Evolutionary conservation across 2,329 filamentous ascomycete species (phyloP).

Genomic region (Macrophomina pseudophaseolina): DNA sequence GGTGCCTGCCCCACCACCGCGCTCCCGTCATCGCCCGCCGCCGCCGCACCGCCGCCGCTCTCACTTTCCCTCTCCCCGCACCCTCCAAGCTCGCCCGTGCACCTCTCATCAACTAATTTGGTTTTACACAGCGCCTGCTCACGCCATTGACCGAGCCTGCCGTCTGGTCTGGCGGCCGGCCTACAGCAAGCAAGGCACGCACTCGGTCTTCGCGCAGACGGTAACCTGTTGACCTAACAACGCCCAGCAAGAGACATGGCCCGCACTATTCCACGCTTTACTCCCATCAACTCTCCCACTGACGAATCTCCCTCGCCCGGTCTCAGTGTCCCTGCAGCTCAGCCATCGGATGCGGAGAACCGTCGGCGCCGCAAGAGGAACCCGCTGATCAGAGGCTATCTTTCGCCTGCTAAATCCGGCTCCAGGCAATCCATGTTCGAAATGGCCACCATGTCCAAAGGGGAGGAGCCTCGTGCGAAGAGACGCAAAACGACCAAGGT

Average conservation of each 20-base stretch:
- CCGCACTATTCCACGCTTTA: neutral
- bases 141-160: neutral
- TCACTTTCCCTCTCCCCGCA: neutral
- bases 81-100: slow-evolving; percentile 7
- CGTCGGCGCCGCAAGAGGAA: neutral
- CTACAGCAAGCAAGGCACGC: neutral
- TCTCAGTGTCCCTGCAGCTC: neutral
- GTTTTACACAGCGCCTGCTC: neutral
- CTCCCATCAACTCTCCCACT: slow-evolving; percentile 3
- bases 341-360: neutral
- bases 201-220: neutral
- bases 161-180: neutral
- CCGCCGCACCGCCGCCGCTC: slow-evolving; percentile 3
- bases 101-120: neutral
- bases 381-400: slow-evolving; percentile 14
- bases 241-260: neutral
- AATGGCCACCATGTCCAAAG: slow-evolving; percentile 13
- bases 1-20: neutral
- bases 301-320: neutral
- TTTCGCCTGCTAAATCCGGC: neutral
- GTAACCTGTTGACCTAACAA: no score
- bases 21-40: slow-evolving; percentile 19
- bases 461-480: slow-evolving; percentile 1
- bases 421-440: slow-evolving; percentile 19
- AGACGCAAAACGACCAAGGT: slow-evolving; percentile 4